Evolutionary conservation across 2,329 filamentous ascomycete species (phyloP).

Genomic region (Trichophyton verrucosum): DNA sequence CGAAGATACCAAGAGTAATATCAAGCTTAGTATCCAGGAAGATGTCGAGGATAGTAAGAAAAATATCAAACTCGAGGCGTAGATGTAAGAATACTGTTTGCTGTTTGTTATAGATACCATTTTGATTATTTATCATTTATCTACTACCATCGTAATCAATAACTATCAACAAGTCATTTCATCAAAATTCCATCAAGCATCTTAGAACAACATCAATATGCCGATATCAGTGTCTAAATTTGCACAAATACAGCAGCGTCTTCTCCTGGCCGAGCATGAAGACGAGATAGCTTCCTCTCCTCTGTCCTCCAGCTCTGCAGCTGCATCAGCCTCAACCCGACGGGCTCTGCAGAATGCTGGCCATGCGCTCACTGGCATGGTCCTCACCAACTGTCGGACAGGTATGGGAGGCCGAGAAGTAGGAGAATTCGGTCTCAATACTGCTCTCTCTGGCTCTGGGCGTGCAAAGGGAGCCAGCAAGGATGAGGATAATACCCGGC

Average conservation of each 20-base stretch:
- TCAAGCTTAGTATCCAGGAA: background rate
- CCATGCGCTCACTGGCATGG: slow-evolving; percentile 40
- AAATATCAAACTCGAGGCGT: slow-evolving; percentile 10
- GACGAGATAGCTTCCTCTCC: slow-evolving; percentile 33
- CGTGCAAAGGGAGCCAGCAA: slow-evolving; percentile 8
- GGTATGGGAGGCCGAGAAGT: slow-evolving; percentile 86
- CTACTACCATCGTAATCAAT: background rate
- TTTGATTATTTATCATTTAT: background rate
- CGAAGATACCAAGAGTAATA: slow-evolving; percentile 8
- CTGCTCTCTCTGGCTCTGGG: slow-evolving; percentile 40
- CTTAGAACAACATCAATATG: slow-evolving; percentile 12
- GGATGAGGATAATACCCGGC: slow-evolving; percentile 20
- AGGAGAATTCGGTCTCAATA: slow-evolving; percentile 61
- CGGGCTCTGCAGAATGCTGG: slow-evolving; percentile 33
- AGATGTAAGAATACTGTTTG: background rate
- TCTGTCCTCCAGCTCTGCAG: slow-evolving; percentile 26
- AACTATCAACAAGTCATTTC: background rate
- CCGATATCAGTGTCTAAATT: slow-evolving; percentile 26
- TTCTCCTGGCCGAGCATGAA: slow-evolving; percentile 34
- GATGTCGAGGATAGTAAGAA: slow-evolving; percentile 7
- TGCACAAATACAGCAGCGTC: slow-evolving; percentile 31
- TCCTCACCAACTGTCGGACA: slow-evolving; percentile 63
- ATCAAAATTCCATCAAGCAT: background rate
- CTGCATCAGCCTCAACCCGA: slow-evolving; percentile 29
- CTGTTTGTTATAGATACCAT: too few species aligned